Conservation (phyloP, 2,329 filamentous ascomycete genomes). For the Didymella sp. region DNA sequence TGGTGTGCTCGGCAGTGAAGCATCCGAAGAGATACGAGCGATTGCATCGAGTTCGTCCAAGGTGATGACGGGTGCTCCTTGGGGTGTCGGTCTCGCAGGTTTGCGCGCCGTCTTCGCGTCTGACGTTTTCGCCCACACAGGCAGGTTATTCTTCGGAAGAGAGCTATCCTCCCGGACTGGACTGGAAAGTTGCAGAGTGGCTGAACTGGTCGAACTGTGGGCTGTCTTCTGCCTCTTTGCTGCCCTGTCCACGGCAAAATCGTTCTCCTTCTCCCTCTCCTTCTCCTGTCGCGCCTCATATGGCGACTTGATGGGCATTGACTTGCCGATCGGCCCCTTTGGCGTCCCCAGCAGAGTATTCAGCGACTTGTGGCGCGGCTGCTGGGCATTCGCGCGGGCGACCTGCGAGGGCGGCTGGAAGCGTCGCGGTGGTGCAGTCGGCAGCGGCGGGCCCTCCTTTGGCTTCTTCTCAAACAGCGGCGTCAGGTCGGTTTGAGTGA, state of each 20-base stretch:
- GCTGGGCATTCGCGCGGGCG: constrained; percentile 36
- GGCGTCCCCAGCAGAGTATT: constrained; percentile 71
- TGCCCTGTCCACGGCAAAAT: constrained; percentile 43
- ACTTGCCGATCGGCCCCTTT: constrained; percentile 68
- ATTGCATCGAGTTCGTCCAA: constrained; percentile 42
- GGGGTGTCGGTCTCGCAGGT: constrained; percentile 27
- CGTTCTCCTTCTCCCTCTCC: constrained; percentile 35
- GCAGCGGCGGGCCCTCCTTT: constrained; percentile 48
- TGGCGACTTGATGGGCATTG: constrained; percentile 67
- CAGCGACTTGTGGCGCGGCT: constrained; percentile 64
- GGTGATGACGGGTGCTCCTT: constrained; percentile 43
- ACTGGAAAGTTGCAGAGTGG: constrained; percentile 21
- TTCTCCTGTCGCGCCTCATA: constrained; percentile 62
- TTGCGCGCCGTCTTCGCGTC: constrained; percentile 31
- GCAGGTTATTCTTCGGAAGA: constrained; percentile 24
- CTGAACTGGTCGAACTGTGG: constrained; percentile 17
- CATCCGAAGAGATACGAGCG: constrained; percentile 29
- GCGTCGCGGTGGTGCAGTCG: constrained; percentile 25
- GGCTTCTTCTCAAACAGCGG: constrained; percentile 74
- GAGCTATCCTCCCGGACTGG: constrained; percentile 21
- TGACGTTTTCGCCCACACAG: constrained; percentile 33
- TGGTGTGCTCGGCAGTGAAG: constrained; percentile 36
- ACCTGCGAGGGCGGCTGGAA: constrained; percentile 31
- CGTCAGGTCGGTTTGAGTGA: constrained; percentile 77
- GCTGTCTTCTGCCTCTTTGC: constrained; percentile 51